Evolutionary conservation across 371 early-diverging fungal genomes (phyloP).

Genomic region (Funneliformis caledonium): DNA sequence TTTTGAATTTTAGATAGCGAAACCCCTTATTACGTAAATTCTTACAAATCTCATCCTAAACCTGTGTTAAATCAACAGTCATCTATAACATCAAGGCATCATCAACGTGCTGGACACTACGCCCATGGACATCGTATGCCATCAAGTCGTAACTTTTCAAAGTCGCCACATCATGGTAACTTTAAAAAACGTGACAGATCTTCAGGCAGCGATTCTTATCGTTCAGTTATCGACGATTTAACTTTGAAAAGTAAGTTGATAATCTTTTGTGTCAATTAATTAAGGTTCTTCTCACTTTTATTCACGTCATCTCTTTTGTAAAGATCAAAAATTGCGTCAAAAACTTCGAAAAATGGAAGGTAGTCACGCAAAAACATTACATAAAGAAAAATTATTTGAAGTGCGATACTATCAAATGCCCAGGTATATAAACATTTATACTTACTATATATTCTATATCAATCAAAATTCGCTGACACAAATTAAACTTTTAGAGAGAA

Average conservation of each 20-base stretch:
- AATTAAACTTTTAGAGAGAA: background rate
- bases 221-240: slow-evolving; percentile 24
- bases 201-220: slow-evolving; percentile 13
- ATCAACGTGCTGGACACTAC: background rate
- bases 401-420: slow-evolving; percentile 26
- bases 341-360: slow-evolving; percentile 17
- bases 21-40: slow-evolving; percentile 20
- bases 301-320: background rate
- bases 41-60: slow-evolving; percentile 16
- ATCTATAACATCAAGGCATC: slow-evolving; percentile 9
- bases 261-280: no score
- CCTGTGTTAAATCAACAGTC: background rate
- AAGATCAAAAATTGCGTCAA: slow-evolving; percentile 20
- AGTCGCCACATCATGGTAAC: background rate
- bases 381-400: slow-evolving; percentile 28
- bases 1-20: slow-evolving; percentile 26
- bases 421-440: background rate
- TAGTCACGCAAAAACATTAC: background rate
- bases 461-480: background rate
- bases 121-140: background rate
- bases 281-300: background rate
- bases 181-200: background rate
- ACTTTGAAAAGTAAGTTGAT: slow-evolving; percentile 7
- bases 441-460: background rate
- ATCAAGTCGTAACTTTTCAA: background rate